These are phyloP conservation scores for Helichrysum umbraculigerum DNA, from an alignment of 129 eudicot genomes.

Conservation along the genomic window DNA sequence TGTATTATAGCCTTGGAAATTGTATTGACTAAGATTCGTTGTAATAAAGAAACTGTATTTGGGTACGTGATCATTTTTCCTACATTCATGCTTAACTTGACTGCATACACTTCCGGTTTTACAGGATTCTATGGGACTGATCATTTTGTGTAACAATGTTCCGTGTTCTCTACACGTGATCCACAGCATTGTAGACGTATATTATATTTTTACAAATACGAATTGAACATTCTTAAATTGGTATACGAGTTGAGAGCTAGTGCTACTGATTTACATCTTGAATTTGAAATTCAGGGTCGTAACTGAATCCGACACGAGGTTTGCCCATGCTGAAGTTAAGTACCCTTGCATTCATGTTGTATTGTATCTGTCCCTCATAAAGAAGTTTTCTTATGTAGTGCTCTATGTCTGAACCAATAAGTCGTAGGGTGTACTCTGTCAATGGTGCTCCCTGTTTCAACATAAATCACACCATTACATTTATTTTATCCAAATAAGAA, in stretches of 20 bases:
- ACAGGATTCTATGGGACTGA: no score
- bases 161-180: neutral
- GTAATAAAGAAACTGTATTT: no score
- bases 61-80: no score
- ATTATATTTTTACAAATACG: constrained; percentile 1
- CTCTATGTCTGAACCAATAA: constrained; percentile 89
- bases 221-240: neutral
- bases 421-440: constrained; percentile 89
- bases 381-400: constrained; percentile 88
- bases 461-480: neutral
- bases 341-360: constrained; percentile 89
- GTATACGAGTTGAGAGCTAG: neutral
- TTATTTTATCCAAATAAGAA: no score
- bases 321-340: constrained; percentile 98
- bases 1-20: no score
- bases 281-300: constrained; percentile 47
- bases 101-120: no score
- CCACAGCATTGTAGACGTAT: neutral
- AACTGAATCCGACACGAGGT: constrained; percentile 81
- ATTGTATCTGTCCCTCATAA: constrained; percentile 69
- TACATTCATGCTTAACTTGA: no score
- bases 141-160: neutral
- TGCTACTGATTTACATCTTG: constrained; percentile 46
- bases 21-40: no score
- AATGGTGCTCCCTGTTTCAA: constrained; percentile 79